A percentile compares a stretch with the other conserved stretches of the same genome.
Conservation (phyloP, 345 rosid species). For the Tarenaya hassleriana region DNA sequence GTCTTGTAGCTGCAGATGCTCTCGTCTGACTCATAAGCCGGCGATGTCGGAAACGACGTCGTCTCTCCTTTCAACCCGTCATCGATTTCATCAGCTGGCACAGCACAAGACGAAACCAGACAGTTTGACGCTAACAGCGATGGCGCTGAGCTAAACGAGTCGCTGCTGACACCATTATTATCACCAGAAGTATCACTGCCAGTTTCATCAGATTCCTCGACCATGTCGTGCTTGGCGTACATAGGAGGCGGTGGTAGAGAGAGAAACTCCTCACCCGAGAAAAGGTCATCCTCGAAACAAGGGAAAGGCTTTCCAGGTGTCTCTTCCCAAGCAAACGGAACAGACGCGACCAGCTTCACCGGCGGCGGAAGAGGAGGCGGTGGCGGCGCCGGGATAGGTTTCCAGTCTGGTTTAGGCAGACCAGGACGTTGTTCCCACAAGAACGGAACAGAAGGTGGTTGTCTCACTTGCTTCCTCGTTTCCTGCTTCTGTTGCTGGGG, state of each 20-base stretch:
- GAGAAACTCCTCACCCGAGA: background rate
- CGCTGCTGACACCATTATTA: slow-evolving; percentile 13
- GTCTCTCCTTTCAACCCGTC: slow-evolving; percentile 21
- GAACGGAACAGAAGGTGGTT: slow-evolving; percentile 73
- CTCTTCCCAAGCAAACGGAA: slow-evolving; percentile 81
- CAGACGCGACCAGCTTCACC: slow-evolving; percentile 54
- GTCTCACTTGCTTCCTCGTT: slow-evolving; percentile 41
- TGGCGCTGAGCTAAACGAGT: slow-evolving; percentile 54
- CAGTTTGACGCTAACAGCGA: slow-evolving; percentile 44
- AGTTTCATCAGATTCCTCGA: slow-evolving; percentile 10
- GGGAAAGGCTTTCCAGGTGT: slow-evolving; percentile 59
- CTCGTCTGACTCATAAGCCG: slow-evolving; percentile 51
- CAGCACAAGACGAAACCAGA: slow-evolving; percentile 35
- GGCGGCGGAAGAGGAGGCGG: slow-evolving; percentile 34
- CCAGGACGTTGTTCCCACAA: slow-evolving; percentile 87
- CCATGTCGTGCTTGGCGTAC: slow-evolving; percentile 16
- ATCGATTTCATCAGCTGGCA: slow-evolving; percentile 33
- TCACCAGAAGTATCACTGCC: slow-evolving; percentile 18
- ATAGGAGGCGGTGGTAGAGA: slow-evolving; percentile 34
- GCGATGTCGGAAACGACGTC: slow-evolving; percentile 37
- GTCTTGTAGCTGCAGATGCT: slow-evolving; percentile 65
- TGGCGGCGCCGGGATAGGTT: slow-evolving; percentile 32
- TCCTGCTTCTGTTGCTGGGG: slow-evolving; percentile 15
- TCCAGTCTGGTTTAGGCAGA: slow-evolving; percentile 66
- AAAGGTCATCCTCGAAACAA: slow-evolving; percentile 18